phyloP scores from a whole-genome alignment of 805 yeast genomes.

The Myxozyma neglecta region DNA sequence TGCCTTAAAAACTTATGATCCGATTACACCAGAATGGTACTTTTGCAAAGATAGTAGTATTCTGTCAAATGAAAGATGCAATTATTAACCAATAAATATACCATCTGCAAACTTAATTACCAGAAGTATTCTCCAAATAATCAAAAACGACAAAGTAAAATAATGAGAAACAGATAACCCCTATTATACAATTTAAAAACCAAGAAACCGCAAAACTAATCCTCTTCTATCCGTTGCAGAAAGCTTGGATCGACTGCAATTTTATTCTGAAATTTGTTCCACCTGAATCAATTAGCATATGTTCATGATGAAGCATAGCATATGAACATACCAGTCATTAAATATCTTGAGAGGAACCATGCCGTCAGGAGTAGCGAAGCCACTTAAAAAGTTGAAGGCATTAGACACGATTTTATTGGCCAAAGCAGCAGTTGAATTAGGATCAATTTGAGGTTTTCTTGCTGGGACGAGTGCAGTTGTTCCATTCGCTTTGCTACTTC shows the following conservation, averaged over 20 bases:
- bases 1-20: too few relatives aligned
- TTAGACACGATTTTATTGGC: slow-evolving; percentile 88
- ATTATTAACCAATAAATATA: background rate
- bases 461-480: slow-evolving; percentile 36
- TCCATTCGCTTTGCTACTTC: slow-evolving; percentile 34
- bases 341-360: slow-evolving; percentile 84
- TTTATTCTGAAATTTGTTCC: slow-evolving; percentile 82
- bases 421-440: slow-evolving; percentile 54
- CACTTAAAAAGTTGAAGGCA: slow-evolving; percentile 86
- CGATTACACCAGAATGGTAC: too few relatives aligned
- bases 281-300: slow-evolving; percentile 35
- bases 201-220: background rate
- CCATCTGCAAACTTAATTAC: background rate
- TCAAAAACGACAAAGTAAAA: too few relatives aligned
- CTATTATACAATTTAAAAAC: background rate
- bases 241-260: slow-evolving; percentile 80
- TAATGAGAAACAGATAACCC: background rate
- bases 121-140: background rate
- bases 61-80: too few relatives aligned
- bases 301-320: background rate
- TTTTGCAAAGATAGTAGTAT: too few relatives aligned
- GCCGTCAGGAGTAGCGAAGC: slow-evolving; percentile 79
- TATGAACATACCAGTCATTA: slow-evolving; percentile 64
- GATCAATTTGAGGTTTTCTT: slow-evolving; percentile 39
- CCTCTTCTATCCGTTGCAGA: slow-evolving; percentile 51